These are phyloP conservation scores for Stereum hirsutum DNA, from an alignment of 1,284 basidiomycete genomes.

Conservation along the genomic window DNA sequence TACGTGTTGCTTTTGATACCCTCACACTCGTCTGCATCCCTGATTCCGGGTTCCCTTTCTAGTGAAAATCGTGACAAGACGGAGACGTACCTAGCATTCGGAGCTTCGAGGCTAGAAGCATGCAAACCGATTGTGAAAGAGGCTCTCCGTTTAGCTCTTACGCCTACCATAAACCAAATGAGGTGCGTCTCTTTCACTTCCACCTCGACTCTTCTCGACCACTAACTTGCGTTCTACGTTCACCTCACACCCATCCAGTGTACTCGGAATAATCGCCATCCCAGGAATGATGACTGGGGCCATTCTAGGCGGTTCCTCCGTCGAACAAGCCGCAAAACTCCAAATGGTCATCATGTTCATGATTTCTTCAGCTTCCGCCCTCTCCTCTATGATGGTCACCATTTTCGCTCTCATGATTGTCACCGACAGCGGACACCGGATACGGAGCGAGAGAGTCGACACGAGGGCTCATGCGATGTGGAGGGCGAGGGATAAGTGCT, in stretches of 20 bases:
- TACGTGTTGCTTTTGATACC: conserved; percentile 28
- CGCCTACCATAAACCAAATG: conserved; percentile 80
- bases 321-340: conserved; percentile 74
- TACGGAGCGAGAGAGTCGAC: conserved; percentile 64
- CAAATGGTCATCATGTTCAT: conserved; percentile 93
- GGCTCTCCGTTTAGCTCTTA: conserved; percentile 69
- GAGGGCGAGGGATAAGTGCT: conserved; percentile 18
- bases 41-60: too few relatives aligned
- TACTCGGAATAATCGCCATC: conserved; percentile 71
- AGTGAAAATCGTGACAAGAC: conserved; percentile 79
- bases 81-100: conserved; percentile 78
- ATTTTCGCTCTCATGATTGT: conserved; percentile 49
- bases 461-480: conserved; percentile 38
- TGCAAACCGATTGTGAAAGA: conserved; percentile 70
- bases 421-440: conserved; percentile 60
- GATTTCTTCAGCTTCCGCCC: conserved; percentile 69
- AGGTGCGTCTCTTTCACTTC: conserved; percentile 36
- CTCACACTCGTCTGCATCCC: too few relatives aligned
- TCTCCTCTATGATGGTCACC: conserved; percentile 58
- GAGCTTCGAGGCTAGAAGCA: conserved; percentile 73
- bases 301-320: conserved; percentile 75
- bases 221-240: neutral
- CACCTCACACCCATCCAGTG: conserved; percentile 40
- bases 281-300: conserved; percentile 87
- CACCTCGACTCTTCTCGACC: neutral